A percentile compares a stretch with the other conserved stretches of the same genome.
Conservation (phyloP, 176 grass and related monocot species). For the Phoenix dactylifera region DNA sequence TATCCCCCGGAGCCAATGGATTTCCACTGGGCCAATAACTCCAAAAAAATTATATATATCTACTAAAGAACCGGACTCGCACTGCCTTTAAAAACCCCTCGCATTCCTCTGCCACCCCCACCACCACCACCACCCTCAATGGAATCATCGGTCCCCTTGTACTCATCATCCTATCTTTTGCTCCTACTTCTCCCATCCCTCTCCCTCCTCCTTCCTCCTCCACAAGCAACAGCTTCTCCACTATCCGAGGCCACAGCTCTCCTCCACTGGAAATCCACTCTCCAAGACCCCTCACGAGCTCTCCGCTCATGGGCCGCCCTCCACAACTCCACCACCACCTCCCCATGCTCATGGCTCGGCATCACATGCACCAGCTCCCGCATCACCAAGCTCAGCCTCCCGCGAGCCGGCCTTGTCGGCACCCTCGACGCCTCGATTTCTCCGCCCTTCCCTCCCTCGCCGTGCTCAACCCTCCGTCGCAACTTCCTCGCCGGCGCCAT, state of each 20-base stretch:
- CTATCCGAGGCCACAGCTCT: not conserved
- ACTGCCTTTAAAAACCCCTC: no score
- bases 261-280: slow-evolving; percentile 14
- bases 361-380: not conserved
- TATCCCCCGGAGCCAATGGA: no score
- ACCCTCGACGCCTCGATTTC: slow-evolving; percentile 10
- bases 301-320: not conserved
- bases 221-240: not conserved
- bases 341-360: slow-evolving; percentile 1
- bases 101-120: no score
- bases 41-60: no score
- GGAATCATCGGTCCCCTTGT: no score
- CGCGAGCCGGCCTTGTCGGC: not conserved
- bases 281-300: not conserved
- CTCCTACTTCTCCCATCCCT: no score
- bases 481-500: slow-evolving; percentile 1
- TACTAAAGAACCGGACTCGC: no score
- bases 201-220: no score
- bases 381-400: not conserved
- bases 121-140: no score
- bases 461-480: not conserved
- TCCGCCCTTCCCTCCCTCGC: not conserved
- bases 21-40: no score
- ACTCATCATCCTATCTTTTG: no score
- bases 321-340: not conserved